Conservation (phyloP, 2,329 filamentous ascomycete species). For the Aspergillus amoenus region DNA sequence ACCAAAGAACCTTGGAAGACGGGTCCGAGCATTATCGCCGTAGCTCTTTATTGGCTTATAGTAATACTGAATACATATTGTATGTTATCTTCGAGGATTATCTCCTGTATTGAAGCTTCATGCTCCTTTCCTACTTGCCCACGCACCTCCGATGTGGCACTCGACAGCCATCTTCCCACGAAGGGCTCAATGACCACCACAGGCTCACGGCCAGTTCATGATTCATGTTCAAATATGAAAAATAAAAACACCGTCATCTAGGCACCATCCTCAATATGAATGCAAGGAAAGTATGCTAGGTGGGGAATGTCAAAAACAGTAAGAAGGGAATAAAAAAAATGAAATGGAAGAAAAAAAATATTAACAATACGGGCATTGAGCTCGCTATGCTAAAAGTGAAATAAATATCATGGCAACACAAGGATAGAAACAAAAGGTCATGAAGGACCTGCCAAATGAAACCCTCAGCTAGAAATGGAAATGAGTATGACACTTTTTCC, state of each 20-base stretch:
- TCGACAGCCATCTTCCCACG: not conserved
- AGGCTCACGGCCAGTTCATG: not conserved
- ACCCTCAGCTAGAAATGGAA: constrained; percentile 26
- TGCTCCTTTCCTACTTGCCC: not conserved
- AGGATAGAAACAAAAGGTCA: constrained; percentile 23
- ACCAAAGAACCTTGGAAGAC: not conserved
- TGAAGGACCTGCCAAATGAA: constrained; percentile 19
- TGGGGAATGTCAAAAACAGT: not conserved
- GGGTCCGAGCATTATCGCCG: not conserved
- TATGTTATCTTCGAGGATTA: not conserved
- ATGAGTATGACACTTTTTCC: constrained; percentile 39
- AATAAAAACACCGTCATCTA: not conserved
- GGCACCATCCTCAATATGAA: constrained; percentile 2
- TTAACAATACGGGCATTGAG: constrained; percentile 27
- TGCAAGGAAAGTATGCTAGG: constrained; percentile 6
- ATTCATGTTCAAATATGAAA: not conserved
- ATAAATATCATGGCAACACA: constrained; percentile 25
- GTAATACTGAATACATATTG: not conserved
- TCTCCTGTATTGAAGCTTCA: not conserved
- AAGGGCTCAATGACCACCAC: not conserved
- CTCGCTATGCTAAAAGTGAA: constrained; percentile 38
- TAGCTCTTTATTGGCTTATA: not conserved
- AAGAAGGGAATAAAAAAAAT: not conserved
- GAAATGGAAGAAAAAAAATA: constrained; percentile 12
- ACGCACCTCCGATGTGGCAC: not conserved